Conservation (phyloP, 164 flowering plant genomes). For the Litsea cubeba region DNA sequence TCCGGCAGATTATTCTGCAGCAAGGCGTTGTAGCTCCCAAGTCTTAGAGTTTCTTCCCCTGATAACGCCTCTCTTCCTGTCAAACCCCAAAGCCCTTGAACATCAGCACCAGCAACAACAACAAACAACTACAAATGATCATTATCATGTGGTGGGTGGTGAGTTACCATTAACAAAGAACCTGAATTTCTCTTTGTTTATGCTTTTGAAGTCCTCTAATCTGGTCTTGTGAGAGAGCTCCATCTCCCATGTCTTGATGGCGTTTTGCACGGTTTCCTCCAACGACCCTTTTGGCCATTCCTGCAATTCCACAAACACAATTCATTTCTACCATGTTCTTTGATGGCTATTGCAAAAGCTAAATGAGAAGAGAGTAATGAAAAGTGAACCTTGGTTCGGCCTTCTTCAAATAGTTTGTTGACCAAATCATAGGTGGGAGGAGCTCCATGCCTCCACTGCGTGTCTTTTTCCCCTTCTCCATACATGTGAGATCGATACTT, state of each 20-base stretch:
- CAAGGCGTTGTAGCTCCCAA: constrained; percentile 88
- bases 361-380: not conserved
- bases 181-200: constrained; percentile 78
- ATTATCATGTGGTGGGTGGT: not conserved
- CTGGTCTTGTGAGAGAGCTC: constrained; percentile 80
- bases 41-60: constrained; percentile 57
- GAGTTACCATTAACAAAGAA: constrained; percentile 70
- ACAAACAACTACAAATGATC: not conserved
- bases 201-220: constrained; percentile 63
- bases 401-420: constrained; percentile 70
- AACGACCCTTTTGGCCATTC: constrained; percentile 53
- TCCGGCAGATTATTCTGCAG: constrained; percentile 64
- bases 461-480: constrained; percentile 37
- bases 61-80: constrained; percentile 75
- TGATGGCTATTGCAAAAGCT: not conserved
- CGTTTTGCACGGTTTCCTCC: constrained; percentile 78
- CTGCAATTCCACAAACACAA: constrained; percentile 6
- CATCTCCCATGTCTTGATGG: constrained; percentile 92
- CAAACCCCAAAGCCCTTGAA: not conserved
- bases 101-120: not conserved
- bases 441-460: constrained; percentile 72
- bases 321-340: too few species aligned
- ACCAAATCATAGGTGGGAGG: constrained; percentile 64
- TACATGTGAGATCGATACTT: constrained; percentile 57
- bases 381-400: constrained; percentile 53